These are phyloP conservation scores for Chaetomium tenue DNA, from an alignment of 495 filamentous ascomycete genomes.

Conservation along the genomic window DNA sequence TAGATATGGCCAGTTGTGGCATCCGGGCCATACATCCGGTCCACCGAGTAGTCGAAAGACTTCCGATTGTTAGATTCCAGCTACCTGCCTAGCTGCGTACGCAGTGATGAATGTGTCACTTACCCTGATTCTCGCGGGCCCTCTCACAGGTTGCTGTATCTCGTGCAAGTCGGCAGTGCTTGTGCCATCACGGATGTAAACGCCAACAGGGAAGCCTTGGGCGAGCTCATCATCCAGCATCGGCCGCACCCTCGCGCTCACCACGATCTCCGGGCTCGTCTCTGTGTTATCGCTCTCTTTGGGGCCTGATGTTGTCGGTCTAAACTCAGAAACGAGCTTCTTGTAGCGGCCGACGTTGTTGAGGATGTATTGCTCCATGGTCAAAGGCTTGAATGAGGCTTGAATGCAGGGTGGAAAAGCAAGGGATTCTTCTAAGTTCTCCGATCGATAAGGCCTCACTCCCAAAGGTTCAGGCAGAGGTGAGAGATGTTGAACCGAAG, in stretches of 20 bases:
- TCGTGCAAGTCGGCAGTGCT: constrained; percentile 27
- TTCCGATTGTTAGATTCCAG: neutral
- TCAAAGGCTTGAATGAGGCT: neutral
- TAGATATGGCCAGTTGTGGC: constrained; percentile 27
- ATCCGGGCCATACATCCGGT: constrained; percentile 26
- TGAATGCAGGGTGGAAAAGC: no score
- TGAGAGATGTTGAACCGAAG: neutral
- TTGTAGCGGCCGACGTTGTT: constrained; percentile 29
- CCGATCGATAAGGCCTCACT: no score
- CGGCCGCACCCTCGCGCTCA: constrained; percentile 26
- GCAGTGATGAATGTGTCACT: neutral
- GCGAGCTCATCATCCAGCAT: constrained; percentile 27
- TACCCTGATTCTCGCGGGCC: constrained; percentile 20
- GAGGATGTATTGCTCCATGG: constrained; percentile 30
- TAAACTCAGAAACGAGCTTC: constrained; percentile 25
- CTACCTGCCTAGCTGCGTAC: no score
- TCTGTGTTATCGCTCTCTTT: constrained; percentile 1
- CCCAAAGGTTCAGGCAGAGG: no score
- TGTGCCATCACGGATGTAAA: constrained; percentile 15
- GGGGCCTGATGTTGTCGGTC: neutral
- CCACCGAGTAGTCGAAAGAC: constrained; percentile 28
- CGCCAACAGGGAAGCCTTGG: constrained; percentile 21
- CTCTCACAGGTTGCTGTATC: constrained; percentile 20
- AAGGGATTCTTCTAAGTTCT: no score
- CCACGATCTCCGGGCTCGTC: constrained; percentile 23